A percentile compares a stretch with the other conserved stretches of the same genome.
phyloP scores from a whole-genome alignment of 345 rosid genomes.

The Syzygium oleosum region DNA sequence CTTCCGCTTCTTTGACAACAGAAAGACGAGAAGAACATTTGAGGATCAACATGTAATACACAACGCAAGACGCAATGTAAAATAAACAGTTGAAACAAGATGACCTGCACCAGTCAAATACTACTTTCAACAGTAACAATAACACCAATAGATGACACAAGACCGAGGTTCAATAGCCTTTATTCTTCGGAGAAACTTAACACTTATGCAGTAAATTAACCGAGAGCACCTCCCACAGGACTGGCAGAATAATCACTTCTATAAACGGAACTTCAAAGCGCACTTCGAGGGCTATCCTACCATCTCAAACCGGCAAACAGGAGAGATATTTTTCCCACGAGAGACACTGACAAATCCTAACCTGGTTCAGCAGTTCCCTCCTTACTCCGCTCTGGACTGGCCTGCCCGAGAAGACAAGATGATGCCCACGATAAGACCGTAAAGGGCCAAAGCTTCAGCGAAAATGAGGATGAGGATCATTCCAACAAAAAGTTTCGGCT shows the following conservation, averaged over 20 bases:
- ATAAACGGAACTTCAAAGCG: background rate
- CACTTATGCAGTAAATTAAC: background rate
- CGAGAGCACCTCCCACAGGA: background rate
- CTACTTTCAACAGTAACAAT: background rate
- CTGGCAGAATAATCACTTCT: background rate
- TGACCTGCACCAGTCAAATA: background rate
- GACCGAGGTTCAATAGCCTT: background rate
- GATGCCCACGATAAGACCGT: constrained; percentile 42
- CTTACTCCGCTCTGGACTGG: constrained; percentile 45
- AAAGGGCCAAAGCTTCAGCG: constrained; percentile 38
- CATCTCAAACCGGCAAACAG: background rate
- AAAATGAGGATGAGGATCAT: constrained; percentile 45
- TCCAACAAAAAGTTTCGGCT: constrained; percentile 42
- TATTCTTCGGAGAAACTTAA: background rate
- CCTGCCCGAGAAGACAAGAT: constrained; percentile 46
- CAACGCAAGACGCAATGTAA: background rate
- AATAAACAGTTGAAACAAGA: background rate
- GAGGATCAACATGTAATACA: background rate
- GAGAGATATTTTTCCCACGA: background rate
- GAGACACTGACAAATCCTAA: background rate
- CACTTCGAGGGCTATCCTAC: background rate
- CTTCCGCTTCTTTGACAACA: background rate
- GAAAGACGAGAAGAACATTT: background rate
- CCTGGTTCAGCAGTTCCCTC: background rate
- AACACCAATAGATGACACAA: background rate